Evolutionary conservation across 768 basidiomycete species (phyloP).

Genomic region (Hemileccinum rubropunctum): DNA sequence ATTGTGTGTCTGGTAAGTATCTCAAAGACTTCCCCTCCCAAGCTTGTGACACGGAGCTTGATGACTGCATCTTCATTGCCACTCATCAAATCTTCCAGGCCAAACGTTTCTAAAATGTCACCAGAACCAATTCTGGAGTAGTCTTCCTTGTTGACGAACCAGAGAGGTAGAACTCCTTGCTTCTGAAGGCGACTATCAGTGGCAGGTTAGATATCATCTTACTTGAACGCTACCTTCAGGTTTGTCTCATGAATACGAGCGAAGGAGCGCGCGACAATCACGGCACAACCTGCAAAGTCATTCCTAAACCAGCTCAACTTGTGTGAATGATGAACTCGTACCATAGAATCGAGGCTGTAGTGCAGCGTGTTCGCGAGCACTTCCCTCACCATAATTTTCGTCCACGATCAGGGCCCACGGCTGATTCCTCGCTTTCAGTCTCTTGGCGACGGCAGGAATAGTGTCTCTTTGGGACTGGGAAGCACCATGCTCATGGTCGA

Average conservation of each 20-base stretch:
- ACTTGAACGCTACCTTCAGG: slow-evolving; percentile 60
- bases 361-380: slow-evolving; percentile 96
- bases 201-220: neutral
- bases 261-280: slow-evolving; percentile 91
- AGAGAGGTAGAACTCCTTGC: slow-evolving; percentile 96
- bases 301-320: neutral
- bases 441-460: slow-evolving; percentile 89
- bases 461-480: slow-evolving; percentile 59
- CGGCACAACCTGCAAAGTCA: slow-evolving; percentile 58
- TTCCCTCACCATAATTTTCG: slow-evolving; percentile 97
- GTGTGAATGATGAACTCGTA: slow-evolving; percentile 23
- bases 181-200: slow-evolving; percentile 52
- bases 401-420: slow-evolving; percentile 95
- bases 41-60: slow-evolving; percentile 63
- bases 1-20: slow-evolving; percentile 84
- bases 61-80: slow-evolving; percentile 42
- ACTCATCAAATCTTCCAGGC: slow-evolving; percentile 65
- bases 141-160: slow-evolving; percentile 84
- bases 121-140: slow-evolving; percentile 82
- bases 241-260: slow-evolving; percentile 99
- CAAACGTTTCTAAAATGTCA: slow-evolving; percentile 79
- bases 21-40: slow-evolving; percentile 58
- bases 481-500: slow-evolving; percentile 62
- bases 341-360: slow-evolving; percentile 95
- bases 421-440: slow-evolving; percentile 75